A percentile compares a stretch with the other conserved stretches of the same genome.
These are phyloP conservation scores for Starmerella floris DNA, from an alignment of 805 yeast genomes.

Conservation along the genomic window DNA sequence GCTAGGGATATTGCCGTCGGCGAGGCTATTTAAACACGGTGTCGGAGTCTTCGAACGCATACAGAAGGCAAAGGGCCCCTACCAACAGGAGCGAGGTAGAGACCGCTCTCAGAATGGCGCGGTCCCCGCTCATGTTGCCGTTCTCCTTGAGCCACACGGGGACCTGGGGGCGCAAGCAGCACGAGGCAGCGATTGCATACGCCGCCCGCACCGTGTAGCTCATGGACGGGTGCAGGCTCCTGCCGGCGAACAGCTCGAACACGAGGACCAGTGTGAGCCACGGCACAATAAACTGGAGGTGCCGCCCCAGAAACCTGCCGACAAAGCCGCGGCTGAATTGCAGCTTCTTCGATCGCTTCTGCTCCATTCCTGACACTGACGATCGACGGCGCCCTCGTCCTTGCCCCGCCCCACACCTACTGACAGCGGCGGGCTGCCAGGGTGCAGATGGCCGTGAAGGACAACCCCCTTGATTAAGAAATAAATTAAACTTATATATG, in stretches of 20 bases:
- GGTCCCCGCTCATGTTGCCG: conserved; percentile 4
- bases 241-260: conserved; percentile 1
- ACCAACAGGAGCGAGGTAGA: conserved; percentile 4
- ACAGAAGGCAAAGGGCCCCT: conserved; percentile 1
- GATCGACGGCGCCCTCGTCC: too few relatives aligned
- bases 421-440: too few relatives aligned
- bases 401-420: too few relatives aligned
- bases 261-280: neutral
- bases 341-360: conserved; percentile 2
- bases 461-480: too few relatives aligned
- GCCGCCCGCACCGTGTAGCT: conserved; percentile 2
- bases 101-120: conserved; percentile 3
- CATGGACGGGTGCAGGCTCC: neutral
- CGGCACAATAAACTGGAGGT: neutral
- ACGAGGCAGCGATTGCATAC: neutral
- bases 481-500: neutral
- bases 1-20: too few relatives aligned
- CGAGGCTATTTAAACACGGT: too few relatives aligned
- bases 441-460: too few relatives aligned
- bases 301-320: neutral
- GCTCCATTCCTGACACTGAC: too few relatives aligned
- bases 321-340: conserved; percentile 7
- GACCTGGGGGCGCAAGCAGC: neutral
- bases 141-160: neutral
- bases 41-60: conserved; percentile 8